A percentile compares a stretch with the other conserved stretches of the same genome.
Evolutionary conservation across 2,329 filamentous ascomycete species (phyloP).

Genomic region (Trichoderma pleuroti): DNA sequence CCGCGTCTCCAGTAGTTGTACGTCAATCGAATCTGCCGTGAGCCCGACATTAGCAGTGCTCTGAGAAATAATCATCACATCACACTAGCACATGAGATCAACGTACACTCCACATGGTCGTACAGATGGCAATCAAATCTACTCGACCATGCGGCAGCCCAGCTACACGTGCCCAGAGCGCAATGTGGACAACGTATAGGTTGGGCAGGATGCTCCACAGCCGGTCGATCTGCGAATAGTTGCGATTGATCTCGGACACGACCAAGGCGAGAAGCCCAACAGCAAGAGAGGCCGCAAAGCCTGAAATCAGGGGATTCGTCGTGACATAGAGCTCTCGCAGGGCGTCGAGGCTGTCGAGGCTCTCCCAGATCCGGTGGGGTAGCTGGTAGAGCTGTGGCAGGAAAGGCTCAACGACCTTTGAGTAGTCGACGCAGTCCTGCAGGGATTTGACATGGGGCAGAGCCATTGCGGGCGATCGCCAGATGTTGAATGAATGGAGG

Average conservation of each 20-base stretch:
- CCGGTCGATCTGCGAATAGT: slow-evolving; percentile 96
- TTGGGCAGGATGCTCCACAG: slow-evolving; percentile 87
- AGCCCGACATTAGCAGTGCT: not conserved
- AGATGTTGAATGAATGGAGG: not conserved
- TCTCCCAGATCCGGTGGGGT: slow-evolving; percentile 60
- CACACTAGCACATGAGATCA: no score
- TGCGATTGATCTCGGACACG: slow-evolving; percentile 79
- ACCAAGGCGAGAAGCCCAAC: slow-evolving; percentile 71
- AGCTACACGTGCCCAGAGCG: slow-evolving; percentile 73
- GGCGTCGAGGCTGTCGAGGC: slow-evolving; percentile 56
- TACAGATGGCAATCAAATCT: slow-evolving; percentile 68
- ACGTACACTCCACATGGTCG: slow-evolving; percentile 74
- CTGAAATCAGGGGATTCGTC: slow-evolving; percentile 82
- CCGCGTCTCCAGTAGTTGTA: slow-evolving; percentile 97
- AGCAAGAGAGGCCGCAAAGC: slow-evolving; percentile 66
- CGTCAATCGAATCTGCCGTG: slow-evolving; percentile 68
- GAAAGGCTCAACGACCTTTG: slow-evolving; percentile 71
- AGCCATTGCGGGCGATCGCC: slow-evolving; percentile 49
- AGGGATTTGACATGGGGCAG: slow-evolving; percentile 69
- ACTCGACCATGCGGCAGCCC: slow-evolving; percentile 67
- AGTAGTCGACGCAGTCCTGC: slow-evolving; percentile 72
- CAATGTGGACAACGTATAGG: slow-evolving; percentile 80
- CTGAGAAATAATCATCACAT: not conserved
- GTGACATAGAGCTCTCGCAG: slow-evolving; percentile 70
- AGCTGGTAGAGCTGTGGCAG: slow-evolving; percentile 66